A percentile compares a stretch with the other conserved stretches of the same genome.
Conservation (phyloP, 495 filamentous ascomycete genomes). For the Pseudotulostoma volvatum region DNA sequence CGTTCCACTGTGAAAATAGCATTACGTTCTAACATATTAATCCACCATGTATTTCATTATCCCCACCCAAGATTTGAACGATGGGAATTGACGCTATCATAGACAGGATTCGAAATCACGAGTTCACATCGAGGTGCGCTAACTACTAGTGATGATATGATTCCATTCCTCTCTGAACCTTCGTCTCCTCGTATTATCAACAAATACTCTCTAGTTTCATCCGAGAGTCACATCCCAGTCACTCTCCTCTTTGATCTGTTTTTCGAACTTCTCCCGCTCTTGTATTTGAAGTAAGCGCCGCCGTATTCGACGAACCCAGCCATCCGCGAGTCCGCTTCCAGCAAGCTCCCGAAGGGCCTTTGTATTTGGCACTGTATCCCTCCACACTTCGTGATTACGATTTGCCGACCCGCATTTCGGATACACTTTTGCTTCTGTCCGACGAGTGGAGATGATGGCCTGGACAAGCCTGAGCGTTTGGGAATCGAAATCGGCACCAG, state of each 20-base stretch:
- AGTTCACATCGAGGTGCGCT: too few relatives aligned
- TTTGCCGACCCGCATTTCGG: neutral
- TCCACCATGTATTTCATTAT: too few relatives aligned
- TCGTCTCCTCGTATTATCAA: too few relatives aligned
- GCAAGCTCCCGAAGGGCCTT: slow-evolving; percentile 17
- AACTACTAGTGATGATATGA: too few relatives aligned
- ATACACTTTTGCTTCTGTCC: slow-evolving; percentile 8
- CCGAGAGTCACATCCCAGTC: neutral
- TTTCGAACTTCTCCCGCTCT: neutral
- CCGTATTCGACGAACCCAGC: slow-evolving; percentile 16
- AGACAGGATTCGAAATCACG: too few relatives aligned
- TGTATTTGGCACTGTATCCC: slow-evolving; percentile 23
- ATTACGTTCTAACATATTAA: too few relatives aligned
- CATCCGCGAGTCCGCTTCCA: slow-evolving; percentile 7
- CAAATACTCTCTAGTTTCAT: too few relatives aligned
- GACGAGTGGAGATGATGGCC: slow-evolving; percentile 13
- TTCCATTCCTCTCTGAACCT: too few relatives aligned
- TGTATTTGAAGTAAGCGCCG: slow-evolving; percentile 2
- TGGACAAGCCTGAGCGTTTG: slow-evolving; percentile 38
- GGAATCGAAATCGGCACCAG: slow-evolving; percentile 44
- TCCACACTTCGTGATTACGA: slow-evolving; percentile 15
- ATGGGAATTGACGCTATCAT: too few relatives aligned
- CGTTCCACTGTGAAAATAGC: too few relatives aligned
- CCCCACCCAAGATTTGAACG: too few relatives aligned
- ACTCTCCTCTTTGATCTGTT: neutral